Conservation (phyloP, 73 alveolate species). For the Paramecium sexaurelia region DNA sequence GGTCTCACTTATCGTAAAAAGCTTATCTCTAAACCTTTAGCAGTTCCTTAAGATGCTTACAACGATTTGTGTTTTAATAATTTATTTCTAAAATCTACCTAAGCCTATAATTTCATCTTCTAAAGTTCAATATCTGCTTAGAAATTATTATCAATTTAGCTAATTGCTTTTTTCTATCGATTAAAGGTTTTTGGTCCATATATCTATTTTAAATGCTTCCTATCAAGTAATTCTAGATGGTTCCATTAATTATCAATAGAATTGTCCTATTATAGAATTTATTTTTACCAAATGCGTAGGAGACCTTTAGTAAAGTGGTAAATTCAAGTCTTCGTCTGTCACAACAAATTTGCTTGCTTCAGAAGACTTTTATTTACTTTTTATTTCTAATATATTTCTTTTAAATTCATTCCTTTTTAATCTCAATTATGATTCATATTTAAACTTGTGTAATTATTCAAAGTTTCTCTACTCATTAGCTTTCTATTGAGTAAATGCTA, state of each 20-base stretch:
- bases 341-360: neutral
- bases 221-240: neutral
- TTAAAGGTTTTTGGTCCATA: slow-evolving; percentile 14
- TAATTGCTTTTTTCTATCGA: neutral
- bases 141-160: neutral
- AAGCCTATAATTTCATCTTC: neutral
- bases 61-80: neutral
- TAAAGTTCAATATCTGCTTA: neutral
- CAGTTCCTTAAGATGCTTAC: neutral
- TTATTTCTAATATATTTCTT: neutral
- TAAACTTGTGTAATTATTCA: neutral
- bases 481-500: neutral
- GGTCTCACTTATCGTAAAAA: neutral
- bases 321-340: neutral
- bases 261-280: neutral
- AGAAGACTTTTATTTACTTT: neutral
- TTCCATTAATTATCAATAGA: neutral
- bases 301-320: neutral
- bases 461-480: neutral
- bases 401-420: neutral
- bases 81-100: slow-evolving; percentile 7
- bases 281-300: neutral
- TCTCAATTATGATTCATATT: neutral
- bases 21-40: neutral
- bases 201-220: neutral